Base-by-base conservation (phyloP, 495 filamentous ascomycete genomes). In the Penicillium cosmopolitanum region DNA sequence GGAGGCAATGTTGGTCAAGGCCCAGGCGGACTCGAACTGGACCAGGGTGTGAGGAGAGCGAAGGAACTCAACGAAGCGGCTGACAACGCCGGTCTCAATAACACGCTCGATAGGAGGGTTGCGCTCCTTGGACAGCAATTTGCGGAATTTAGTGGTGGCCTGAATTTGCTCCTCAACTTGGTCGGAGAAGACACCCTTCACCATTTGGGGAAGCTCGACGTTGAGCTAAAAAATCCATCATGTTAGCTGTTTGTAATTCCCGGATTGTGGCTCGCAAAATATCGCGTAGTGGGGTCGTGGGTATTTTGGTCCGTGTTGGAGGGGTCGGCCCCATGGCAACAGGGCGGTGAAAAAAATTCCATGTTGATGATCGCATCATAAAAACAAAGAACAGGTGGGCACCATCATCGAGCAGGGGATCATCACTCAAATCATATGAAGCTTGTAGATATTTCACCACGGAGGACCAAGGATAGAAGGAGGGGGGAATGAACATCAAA, bases 11-110 rank as follows among this genome's bases (percentile, higher is more conserved):
- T 99, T 99, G 77, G 96, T 99, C 70, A 99, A 81, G 62, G 96
- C 96, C 96, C 96, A 99, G 10, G 96, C 96, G 66, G 96, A 95
- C 78, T 99, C 96, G 73, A 99, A 99, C 77, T 99, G 96, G 51
- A 99, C 96, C 23, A 99, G 84, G 33, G 96, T 99, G 73, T 99
- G 96, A 53, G 96, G 96, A 31, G 96, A 99, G 55, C 92, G 89
- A 54, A 99, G 92, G 78, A 99, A 99, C 74, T 96, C 90, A 69
- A 99, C 96, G 70, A 99, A 99, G 69, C 96, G 89, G 77, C 87
- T 87, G 46, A 99, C 96, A 59, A 99, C 96, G 61, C 96, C 96
- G 57, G 96, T 98, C 85, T 97, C 95, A 72, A 99, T 98, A 61
- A 99, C 96, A 66, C 93, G 91, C 77, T 99, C 96, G 72, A 99